Conservation (phyloP, 305 asterid species). For the Petunia hybrid region DNA sequence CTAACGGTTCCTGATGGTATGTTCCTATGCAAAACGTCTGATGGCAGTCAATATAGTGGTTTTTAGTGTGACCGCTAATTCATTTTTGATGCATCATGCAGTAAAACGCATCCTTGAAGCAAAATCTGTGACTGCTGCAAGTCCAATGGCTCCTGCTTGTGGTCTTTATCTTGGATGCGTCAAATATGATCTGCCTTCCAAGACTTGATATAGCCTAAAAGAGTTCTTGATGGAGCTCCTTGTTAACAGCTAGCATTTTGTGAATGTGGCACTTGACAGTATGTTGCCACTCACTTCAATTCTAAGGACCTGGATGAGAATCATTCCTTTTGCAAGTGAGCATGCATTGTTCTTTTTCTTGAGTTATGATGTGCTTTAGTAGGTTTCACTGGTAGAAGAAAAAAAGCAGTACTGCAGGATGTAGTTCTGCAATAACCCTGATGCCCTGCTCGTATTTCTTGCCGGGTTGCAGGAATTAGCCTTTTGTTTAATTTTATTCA, state of each 20-base stretch:
- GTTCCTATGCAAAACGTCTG: background rate
- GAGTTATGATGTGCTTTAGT: background rate
- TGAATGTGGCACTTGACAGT: background rate
- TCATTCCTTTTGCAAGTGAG: background rate
- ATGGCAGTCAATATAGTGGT: background rate
- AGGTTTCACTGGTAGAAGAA: background rate
- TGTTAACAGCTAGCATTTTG: background rate
- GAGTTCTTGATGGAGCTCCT: background rate
- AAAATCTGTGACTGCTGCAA: constrained; percentile 66
- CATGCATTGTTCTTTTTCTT: background rate
- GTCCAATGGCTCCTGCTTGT: constrained; percentile 94
- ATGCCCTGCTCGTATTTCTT: background rate
- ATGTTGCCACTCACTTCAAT: background rate
- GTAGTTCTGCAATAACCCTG: background rate
- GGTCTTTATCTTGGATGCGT: constrained; percentile 97
- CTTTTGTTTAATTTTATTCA: background rate
- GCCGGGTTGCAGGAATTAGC: background rate
- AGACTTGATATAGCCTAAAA: background rate
- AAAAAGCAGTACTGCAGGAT: background rate
- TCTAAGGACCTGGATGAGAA: background rate
- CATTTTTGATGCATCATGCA: constrained; percentile 42
- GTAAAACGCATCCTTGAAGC: constrained; percentile 82
- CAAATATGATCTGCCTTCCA: constrained; percentile 65
- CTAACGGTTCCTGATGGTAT: constrained; percentile 77
- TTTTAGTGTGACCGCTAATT: background rate